A percentile compares a stretch with the other conserved stretches of the same genome.
Evolutionary conservation across 306 rosid species (phyloP).

Genomic region (Prunus fruticosa): DNA sequence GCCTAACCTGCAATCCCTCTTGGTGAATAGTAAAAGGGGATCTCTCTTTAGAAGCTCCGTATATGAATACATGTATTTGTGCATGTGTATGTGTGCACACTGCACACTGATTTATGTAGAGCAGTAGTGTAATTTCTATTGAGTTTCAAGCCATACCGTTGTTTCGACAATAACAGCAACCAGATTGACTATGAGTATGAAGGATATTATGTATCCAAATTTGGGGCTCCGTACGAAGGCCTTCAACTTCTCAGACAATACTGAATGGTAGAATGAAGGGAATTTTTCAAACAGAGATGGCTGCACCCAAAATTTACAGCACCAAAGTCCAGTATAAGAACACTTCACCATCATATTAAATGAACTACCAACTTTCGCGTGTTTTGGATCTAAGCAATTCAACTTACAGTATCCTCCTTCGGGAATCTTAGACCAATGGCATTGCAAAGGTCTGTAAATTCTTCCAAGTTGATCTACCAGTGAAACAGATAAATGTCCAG

Average conservation of each 20-base stretch:
- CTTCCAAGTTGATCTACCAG: slow-evolving; percentile 75
- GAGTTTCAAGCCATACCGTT: slow-evolving; percentile 59
- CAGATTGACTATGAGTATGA: slow-evolving; percentile 68
- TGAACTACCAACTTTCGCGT: slow-evolving; percentile 17
- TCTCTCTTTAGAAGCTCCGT: too few species aligned
- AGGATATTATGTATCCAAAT: slow-evolving; percentile 87
- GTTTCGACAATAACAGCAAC: slow-evolving; percentile 87
- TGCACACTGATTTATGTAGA: neutral
- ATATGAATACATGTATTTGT: neutral
- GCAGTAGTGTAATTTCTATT: slow-evolving; percentile 9
- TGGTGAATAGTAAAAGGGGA: too few species aligned
- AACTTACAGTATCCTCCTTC: slow-evolving; percentile 81
- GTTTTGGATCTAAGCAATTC: slow-evolving; percentile 11
- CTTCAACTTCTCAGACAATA: slow-evolving; percentile 61
- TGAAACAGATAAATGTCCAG: slow-evolving; percentile 12
- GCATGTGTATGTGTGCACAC: neutral
- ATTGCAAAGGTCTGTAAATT: slow-evolving; percentile 90
- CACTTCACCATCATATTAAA: slow-evolving; percentile 9
- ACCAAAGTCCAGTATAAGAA: slow-evolving; percentile 30
- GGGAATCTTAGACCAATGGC: slow-evolving; percentile 82
- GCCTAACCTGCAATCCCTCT: too few species aligned
- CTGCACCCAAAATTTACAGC: slow-evolving; percentile 55
- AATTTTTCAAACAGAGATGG: slow-evolving; percentile 65
- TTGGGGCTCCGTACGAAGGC: slow-evolving; percentile 59
- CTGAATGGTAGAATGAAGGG: slow-evolving; percentile 47